Evolutionary conservation across 148 eudicot genomes (phyloP).

Genomic region (Persicaria maculosa): DNA sequence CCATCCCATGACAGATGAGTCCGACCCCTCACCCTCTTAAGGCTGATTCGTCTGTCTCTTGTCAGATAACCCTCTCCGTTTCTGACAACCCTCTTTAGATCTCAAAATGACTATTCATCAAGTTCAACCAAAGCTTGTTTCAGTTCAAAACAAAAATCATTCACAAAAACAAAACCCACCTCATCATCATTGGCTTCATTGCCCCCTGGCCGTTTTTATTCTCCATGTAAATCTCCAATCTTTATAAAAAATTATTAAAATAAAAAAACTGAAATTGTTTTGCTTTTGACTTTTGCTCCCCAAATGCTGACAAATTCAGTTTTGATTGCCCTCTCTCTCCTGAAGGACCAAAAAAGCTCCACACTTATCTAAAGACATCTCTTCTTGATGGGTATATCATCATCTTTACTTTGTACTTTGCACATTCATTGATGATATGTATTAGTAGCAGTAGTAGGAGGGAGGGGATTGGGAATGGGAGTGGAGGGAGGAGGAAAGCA

Average conservation of each 20-base stretch:
- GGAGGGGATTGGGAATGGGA: not conserved
- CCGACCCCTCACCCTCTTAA: not conserved
- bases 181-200: too few relatives aligned
- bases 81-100: constrained; percentile 4
- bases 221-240: too few relatives aligned
- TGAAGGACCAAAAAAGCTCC: not conserved
- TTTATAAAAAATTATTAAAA: not conserved
- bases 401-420: too few relatives aligned
- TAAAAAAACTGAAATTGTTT: not conserved
- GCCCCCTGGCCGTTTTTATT: too few relatives aligned
- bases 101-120: constrained; percentile 2
- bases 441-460: too few relatives aligned
- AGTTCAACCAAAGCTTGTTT: not conserved
- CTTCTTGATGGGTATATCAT: too few relatives aligned
- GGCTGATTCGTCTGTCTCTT: constrained; percentile 1
- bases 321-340: not conserved
- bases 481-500: constrained; percentile 24
- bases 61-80: not conserved
- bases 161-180: not conserved
- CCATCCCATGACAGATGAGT: not conserved
- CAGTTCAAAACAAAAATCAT: not conserved
- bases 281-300: not conserved
- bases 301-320: constrained; percentile 1
- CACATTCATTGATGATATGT: too few relatives aligned
- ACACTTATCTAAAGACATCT: too few relatives aligned